Evolutionary conservation across 176 grass and related monocot genomes (phyloP), one percentile per base, ranked within the genome.

Genomic region (Metroxylon sagu): DNA sequence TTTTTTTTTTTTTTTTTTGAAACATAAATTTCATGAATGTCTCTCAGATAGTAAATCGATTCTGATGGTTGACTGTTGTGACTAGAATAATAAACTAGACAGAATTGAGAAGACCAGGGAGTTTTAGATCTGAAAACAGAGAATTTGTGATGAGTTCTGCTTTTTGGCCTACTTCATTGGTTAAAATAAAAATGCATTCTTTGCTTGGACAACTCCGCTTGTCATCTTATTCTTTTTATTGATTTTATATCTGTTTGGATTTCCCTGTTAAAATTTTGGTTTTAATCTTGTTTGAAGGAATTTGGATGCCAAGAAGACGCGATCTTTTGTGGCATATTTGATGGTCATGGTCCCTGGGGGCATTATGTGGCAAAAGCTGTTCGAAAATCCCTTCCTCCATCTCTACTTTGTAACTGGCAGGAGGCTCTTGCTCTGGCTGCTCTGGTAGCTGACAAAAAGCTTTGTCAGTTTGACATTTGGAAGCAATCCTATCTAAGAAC

Each of bases 281-380:
- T 3, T 52, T 50, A 4, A 7, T 31, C 5, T 30, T 27, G 5
- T 66, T 29, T 19, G 7, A 69, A 98, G 94, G 94, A 79, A 59
- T 99, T 93, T 65, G 94, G 94, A 10, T 81, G 74, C 76, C 70
- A 89, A 54, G 82, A 99, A 2, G 79, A 79, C 68, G 86, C 60
- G 29, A 59, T 86, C 61, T 72, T 93, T 21, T 99, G 88, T 67
- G 94, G 94, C 53, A 75, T 99, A 31, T 99, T 99, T 49, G 94
- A 99, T 52, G 94, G 94, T 0, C 94, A 99, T 26, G 94, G 94
- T 3, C 79, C 66, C 25, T 99, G 94, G 94, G 94, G 94, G 6
- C 88, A 93, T 64, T 93, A 99, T 73, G 88, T 99, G 0, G 72
- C 94, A n/a, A 99, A 93, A 62, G 66, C 50, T 6, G 88, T 93